Percentiles rank a stretch among this genome's conserved stretches.
phyloP scores from a whole-genome alignment of 805 yeast genomes.

The Wickerhamiella azymoides region DNA sequence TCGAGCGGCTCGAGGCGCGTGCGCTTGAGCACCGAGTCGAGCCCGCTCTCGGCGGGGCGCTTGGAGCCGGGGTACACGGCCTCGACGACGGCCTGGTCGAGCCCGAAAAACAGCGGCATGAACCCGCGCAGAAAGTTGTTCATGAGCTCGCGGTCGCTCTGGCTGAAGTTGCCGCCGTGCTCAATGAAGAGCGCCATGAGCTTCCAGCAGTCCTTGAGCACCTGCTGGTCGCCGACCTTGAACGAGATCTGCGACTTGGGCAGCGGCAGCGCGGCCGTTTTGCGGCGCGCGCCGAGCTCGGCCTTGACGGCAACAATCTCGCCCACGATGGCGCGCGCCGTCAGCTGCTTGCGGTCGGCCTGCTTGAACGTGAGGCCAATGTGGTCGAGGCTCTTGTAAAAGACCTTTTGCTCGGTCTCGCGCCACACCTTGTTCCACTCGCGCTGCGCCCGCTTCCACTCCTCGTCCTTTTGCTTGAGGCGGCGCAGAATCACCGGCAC shows the following conservation, averaged over 20 bases:
- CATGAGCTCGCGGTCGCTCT: constrained; percentile 65
- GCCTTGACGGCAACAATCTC: constrained; percentile 86
- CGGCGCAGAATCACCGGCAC: constrained; percentile 87
- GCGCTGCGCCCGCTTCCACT: constrained; percentile 95
- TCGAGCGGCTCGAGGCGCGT: constrained; percentile 13
- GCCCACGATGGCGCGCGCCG: constrained; percentile 78
- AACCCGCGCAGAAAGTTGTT: constrained; percentile 58
- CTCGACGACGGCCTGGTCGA: constrained; percentile 20
- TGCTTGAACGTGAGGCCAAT: constrained; percentile 92
- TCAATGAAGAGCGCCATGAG: constrained; percentile 54
- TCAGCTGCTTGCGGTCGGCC: constrained; percentile 81
- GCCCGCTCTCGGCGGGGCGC: constrained; percentile 25
- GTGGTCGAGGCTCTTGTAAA: constrained; percentile 87
- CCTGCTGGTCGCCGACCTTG: constrained; percentile 47
- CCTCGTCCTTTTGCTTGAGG: constrained; percentile 94
- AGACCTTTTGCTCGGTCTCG: constrained; percentile 90
- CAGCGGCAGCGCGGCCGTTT: constrained; percentile 73
- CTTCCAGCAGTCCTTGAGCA: constrained; percentile 59
- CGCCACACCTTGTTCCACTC: constrained; percentile 99
- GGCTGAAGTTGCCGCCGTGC: constrained; percentile 61
- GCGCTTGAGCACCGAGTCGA: constrained; percentile 38
- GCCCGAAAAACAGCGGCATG: constrained; percentile 51
- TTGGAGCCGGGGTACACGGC: constrained; percentile 14
- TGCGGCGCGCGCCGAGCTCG: constrained; percentile 76
- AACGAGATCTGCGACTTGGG: constrained; percentile 66